Evolutionary conservation across 192 early-diverging fungal species (phyloP).

Genomic region (Diversispora epigaea): DNA sequence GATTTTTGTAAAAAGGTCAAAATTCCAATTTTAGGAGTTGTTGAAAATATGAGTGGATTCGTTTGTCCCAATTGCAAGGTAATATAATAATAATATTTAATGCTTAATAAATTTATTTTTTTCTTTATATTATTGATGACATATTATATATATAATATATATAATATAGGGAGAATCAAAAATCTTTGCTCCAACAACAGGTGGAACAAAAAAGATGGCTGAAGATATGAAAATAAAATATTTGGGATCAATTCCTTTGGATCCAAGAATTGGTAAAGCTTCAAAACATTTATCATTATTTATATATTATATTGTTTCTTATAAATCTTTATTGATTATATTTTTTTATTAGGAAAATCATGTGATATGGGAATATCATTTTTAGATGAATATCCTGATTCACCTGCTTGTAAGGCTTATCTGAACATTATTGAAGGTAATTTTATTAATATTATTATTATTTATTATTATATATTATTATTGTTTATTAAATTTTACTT

Average conservation of each 20-base stretch:
- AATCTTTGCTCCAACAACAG: constrained; percentile 78
- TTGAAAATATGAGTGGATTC: constrained; percentile 98
- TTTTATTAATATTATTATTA: neutral
- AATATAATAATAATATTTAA: constrained; percentile 7
- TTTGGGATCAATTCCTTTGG: constrained; percentile 50
- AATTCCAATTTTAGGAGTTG: constrained; percentile 84
- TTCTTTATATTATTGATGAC: constrained; percentile 2
- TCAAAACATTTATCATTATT: constrained; percentile 3
- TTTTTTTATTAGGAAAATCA: constrained; percentile 35
- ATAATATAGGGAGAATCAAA: constrained; percentile 55
- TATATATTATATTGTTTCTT: neutral
- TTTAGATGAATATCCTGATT: constrained; percentile 83
- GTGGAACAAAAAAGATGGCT: constrained; percentile 68
- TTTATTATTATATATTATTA: neutral
- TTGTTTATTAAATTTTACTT: neutral
- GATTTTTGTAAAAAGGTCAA: constrained; percentile 93
- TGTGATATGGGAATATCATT: constrained; percentile 91
- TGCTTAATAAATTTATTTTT: neutral
- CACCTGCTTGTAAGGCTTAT: constrained; percentile 76
- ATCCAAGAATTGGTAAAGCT: constrained; percentile 30
- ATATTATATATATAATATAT: neutral
- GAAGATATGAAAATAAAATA: constrained; percentile 61
- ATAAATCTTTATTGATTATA: neutral
- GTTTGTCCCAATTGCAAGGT: constrained; percentile 86
- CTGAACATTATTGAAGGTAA: constrained; percentile 61